Conservation (phyloP, 2,329 filamentous ascomycete species). For the Emericellopsis atlantica region DNA sequence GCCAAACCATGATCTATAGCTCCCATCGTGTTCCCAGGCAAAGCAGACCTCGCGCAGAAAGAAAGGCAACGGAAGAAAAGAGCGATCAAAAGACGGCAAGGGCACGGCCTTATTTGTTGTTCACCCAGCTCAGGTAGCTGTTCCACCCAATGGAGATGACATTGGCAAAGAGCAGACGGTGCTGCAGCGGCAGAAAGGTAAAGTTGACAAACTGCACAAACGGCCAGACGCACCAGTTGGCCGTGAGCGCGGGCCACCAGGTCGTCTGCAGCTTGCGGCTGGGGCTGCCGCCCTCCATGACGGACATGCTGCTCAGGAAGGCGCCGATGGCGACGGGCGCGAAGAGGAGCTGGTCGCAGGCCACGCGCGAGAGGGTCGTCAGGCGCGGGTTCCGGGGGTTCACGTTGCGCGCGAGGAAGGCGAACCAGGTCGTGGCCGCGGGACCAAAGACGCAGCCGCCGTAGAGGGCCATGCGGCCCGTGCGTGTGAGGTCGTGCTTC, state of each 20-base stretch:
- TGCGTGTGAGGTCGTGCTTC: constrained; percentile 63
- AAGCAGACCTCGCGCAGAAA: too few relatives aligned
- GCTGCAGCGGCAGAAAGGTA: constrained; percentile 69
- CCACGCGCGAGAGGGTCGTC: constrained; percentile 68
- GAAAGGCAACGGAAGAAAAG: background rate
- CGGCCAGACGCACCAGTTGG: constrained; percentile 87
- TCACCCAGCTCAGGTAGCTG: constrained; percentile 50
- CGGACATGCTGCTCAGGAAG: constrained; percentile 77
- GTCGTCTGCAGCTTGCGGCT: constrained; percentile 58
- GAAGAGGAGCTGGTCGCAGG: constrained; percentile 70
- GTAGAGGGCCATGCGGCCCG: constrained; percentile 68
- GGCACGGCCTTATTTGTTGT: constrained; percentile 23
- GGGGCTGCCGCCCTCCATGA: constrained; percentile 53
- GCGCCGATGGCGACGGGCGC: constrained; percentile 71
- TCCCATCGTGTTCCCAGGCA: too few relatives aligned
- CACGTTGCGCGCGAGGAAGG: constrained; percentile 60
- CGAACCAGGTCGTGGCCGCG: constrained; percentile 77
- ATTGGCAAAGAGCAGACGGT: constrained; percentile 79
- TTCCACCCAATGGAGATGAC: constrained; percentile 59
- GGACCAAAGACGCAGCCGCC: constrained; percentile 79
- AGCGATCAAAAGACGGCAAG: background rate
- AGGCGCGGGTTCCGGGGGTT: constrained; percentile 48
- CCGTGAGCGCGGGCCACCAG: constrained; percentile 59
- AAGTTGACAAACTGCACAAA: constrained; percentile 79
- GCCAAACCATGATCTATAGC: too few relatives aligned